Evolutionary conservation across 1,284 basidiomycete genomes (phyloP).

Genomic region (Sporisorium exsertum): DNA sequence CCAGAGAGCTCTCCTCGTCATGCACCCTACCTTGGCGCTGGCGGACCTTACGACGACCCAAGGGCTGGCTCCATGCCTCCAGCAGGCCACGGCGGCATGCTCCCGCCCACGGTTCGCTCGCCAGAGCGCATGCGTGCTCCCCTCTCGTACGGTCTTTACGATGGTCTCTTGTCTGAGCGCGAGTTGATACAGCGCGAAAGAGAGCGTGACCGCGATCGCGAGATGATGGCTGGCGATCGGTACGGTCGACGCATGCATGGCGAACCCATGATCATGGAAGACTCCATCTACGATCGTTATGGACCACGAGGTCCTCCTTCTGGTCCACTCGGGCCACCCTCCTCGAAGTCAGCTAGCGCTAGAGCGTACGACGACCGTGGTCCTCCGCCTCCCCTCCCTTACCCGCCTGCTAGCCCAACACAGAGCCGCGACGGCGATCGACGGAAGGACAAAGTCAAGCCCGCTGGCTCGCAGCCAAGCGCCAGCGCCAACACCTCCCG

Average conservation of each 20-base stretch:
- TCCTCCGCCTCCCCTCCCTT: slow-evolving; percentile 39
- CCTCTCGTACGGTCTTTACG: slow-evolving; percentile 34
- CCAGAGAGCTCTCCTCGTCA: slow-evolving; percentile 41
- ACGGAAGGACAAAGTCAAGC: slow-evolving; percentile 42
- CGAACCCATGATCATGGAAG: slow-evolving; percentile 45
- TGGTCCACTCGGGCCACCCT: slow-evolving; percentile 31
- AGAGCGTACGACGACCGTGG: slow-evolving; percentile 42
- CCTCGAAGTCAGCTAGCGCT: slow-evolving; percentile 27
- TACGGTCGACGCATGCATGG: slow-evolving; percentile 44
- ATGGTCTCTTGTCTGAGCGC: slow-evolving; percentile 38
- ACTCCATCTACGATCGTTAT: slow-evolving; percentile 38
- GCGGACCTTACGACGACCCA: slow-evolving; percentile 38
- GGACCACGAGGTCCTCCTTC: slow-evolving; percentile 45
- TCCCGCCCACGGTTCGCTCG: slow-evolving; percentile 40
- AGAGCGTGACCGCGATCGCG: slow-evolving; percentile 41
- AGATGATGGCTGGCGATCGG: slow-evolving; percentile 45
- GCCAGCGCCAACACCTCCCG: slow-evolving; percentile 15
- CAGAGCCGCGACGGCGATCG: slow-evolving; percentile 45
- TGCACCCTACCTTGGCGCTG: slow-evolving; percentile 23
- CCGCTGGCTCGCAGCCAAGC: slow-evolving; percentile 7
- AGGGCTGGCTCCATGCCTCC: slow-evolving; percentile 30
- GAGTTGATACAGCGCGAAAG: slow-evolving; percentile 38
- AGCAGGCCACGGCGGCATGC: slow-evolving; percentile 33
- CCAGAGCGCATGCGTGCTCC: slow-evolving; percentile 49
- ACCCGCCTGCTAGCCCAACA: slow-evolving; percentile 44